phyloP scores from a whole-genome alignment of 73 alveolate species.

The Tetrahymena elliotti region DNA sequence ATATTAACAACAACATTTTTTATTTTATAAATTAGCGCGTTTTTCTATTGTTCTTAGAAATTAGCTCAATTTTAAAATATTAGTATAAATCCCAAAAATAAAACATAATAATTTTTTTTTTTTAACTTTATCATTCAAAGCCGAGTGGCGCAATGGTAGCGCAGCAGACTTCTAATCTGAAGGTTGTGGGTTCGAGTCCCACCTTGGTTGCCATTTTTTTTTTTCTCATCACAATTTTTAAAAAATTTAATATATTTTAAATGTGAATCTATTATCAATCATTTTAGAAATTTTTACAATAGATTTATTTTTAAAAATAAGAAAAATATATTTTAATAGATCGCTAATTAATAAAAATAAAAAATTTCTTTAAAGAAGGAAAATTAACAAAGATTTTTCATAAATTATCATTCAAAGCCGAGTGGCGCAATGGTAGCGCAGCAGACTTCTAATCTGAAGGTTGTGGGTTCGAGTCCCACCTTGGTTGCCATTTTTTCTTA shows the following conservation, averaged over 20 bases:
- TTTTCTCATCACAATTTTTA: not conserved
- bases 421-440: not conserved
- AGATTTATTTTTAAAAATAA: too few species aligned
- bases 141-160: conserved; percentile 6
- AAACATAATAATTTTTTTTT: not conserved
- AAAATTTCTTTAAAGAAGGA: too few species aligned
- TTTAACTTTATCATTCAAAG: not conserved
- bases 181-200: conserved; percentile 5
- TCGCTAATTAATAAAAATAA: too few species aligned
- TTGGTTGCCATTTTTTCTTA: not conserved
- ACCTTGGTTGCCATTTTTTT: not conserved
- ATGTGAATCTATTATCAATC: too few species aligned
- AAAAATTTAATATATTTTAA: too few species aligned
- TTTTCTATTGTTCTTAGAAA: not conserved
- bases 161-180: conserved; percentile 2
- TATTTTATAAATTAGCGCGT: not conserved
- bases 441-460: not conserved
- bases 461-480: not conserved
- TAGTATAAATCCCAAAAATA: not conserved
- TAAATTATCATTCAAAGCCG: too few species aligned
- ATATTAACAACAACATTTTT: not conserved
- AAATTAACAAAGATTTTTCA: too few species aligned
- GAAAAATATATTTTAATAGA: too few species aligned
- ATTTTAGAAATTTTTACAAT: too few species aligned
- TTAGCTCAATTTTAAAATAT: not conserved